Conservation (phyloP, 2,329 filamentous ascomycete genomes). For the Sporothrix sp. region DNA sequence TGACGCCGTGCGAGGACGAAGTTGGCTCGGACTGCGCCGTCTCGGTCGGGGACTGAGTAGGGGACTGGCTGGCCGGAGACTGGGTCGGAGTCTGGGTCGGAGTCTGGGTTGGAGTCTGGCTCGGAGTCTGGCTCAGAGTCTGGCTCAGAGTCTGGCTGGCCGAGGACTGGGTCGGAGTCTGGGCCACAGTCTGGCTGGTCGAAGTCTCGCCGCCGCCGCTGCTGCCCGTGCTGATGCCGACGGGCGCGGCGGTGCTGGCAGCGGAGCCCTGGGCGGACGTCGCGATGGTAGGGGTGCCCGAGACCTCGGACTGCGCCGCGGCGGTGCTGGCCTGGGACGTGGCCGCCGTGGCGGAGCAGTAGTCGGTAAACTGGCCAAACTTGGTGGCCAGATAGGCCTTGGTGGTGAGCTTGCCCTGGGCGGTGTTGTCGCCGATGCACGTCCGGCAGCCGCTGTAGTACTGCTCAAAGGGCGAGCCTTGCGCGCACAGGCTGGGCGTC, state of each 20-base stretch:
- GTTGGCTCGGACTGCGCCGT: neutral
- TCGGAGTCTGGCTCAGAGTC: neutral
- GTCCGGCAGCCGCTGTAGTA: conserved; percentile 29
- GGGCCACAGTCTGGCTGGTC: neutral
- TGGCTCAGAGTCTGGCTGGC: neutral
- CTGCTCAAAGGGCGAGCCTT: conserved; percentile 32
- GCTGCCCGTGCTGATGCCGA: neutral
- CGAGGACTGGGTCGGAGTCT: neutral
- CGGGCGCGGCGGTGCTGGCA: neutral
- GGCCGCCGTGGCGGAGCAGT: conserved; percentile 27
- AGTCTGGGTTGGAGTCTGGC: neutral
- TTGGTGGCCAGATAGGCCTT: conserved; percentile 27
- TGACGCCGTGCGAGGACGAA: neutral
- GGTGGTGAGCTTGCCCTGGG: conserved; percentile 21
- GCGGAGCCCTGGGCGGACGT: conserved; percentile 14
- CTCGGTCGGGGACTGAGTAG: too few species aligned
- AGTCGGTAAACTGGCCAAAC: conserved; percentile 38
- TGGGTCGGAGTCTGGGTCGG: neutral
- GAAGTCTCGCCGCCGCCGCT: neutral
- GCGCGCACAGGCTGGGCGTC: conserved; percentile 33
- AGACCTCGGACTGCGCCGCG: neutral
- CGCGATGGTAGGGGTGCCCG: conserved; percentile 3
- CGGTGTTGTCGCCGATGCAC: conserved; percentile 30
- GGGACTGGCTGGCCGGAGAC: neutral
- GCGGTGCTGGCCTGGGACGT: neutral